Evolutionary conservation across 2,329 filamentous ascomycete genomes (phyloP), one percentile per base, ranked within the genome.

Genomic region (Diaporthe citriasiana): DNA sequence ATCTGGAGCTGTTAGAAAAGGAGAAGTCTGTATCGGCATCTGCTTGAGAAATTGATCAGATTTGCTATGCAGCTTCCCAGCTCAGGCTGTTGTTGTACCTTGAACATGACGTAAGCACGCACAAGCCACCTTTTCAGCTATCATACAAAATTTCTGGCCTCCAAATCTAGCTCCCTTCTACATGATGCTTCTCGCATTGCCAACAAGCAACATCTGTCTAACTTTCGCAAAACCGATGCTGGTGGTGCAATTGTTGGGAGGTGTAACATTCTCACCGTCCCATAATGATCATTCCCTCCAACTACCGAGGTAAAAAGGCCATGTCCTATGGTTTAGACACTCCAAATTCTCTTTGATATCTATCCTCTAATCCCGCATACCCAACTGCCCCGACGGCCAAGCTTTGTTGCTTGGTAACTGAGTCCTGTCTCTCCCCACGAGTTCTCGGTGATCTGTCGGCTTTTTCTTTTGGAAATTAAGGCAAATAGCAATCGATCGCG

Each of bases 401-500:
- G 85, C 84, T 80, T 78, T 78, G 79, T 80, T 85, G 85, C 85
- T 83, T 87, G 87, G 90, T 89, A 89, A 92, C 90, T 91, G 90
- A 90, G 88, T 86, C 80, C 82, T 82, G 83, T 87, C 84, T 79
- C 82, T 82, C 84, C 81, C 88, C 84, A 89, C 94, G 92, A 92
- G 88, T 87, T 90, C 89, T 95, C 94, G 93, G 95, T 97, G 93
- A 88, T 88, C 89, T 89, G 92, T 93, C 90, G 88, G 85, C 84
- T 77, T 78, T 83, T 55, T 59, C 38, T 53, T 25, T 45, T 59
- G 70, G 56, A 50, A 57, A 68, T 25, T 51, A 51, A 89, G 94
- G 95, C 95, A 93, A 88, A 97, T 90, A 97, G 84, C 83, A 90
- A 83, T 50, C 80, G 93, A 94, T 94, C 94, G 93, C 94, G 93